Evolutionary conservation across 805 yeast genomes (phyloP), one percentile per base, ranked within the genome.

Genomic region (Yarrowia sp.): DNA sequence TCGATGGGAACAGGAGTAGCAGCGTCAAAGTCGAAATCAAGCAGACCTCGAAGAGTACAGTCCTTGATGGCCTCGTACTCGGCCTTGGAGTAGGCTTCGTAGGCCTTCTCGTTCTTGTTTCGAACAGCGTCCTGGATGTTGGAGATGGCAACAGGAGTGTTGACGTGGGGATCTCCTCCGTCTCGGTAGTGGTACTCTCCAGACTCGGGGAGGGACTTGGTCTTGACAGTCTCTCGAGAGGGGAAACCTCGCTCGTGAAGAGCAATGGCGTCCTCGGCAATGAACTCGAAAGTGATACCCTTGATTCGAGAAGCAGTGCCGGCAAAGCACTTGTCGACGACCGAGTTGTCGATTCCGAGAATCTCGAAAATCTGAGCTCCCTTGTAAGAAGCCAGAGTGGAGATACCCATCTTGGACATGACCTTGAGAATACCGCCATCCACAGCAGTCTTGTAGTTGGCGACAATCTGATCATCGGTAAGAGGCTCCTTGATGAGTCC

Each of bases 181-280:
- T 93, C 98, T 80, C 99, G 86, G 96, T 97, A 93, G 78, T 95
- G 96, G 74, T 92, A 95, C 76, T 95, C 98, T 77, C 99, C 99
- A 67, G 92, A 84, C 77, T 93, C 98, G 35, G 97, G 96, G 68
- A 95, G 82, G 13, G 88, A 87, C 41, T 84, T 80, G 39, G 90
- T 92, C 71, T 84, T 82, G 68, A 88, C 78, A 31, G 91, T 86
- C 14, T 80, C 83, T 74, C 97, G 84, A 38, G 85, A 74, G 64
- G 98, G 98, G 76, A 80, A 93, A 17, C 97, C 99, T 70, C 92
- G 84, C 75, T 90, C 96, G 77, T 93, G 99, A 77, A 93, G 76
- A 42, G 97, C 84, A 77, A 95, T 88, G 1, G 98, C 97, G 79
- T 93, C 99, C 79, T 91, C 97, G 13, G 99, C 97, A 74, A 93